phyloP scores from a whole-genome alignment of 768 basidiomycete genomes.

The Dendrothele bispora region DNA sequence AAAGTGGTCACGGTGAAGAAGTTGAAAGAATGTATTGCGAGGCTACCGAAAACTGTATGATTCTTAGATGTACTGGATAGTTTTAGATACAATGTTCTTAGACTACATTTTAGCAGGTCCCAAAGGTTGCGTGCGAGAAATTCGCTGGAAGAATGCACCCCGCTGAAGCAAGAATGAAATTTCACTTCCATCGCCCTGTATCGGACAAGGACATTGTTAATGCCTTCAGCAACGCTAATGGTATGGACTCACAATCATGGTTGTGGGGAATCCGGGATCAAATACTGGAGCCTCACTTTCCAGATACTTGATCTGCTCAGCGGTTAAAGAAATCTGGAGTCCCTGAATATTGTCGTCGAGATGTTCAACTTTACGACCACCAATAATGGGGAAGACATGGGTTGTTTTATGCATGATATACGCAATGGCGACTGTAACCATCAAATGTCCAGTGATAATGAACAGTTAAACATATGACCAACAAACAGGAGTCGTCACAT shows the following conservation, averaged over 20 bases:
- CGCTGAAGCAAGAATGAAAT: no score
- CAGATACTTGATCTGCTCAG: conserved; percentile 32
- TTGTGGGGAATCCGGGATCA: conserved; percentile 33
- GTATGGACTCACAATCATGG: no score
- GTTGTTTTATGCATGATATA: conserved; percentile 13
- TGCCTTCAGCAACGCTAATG: no score
- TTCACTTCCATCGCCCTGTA: no score
- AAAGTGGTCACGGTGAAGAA: conserved; percentile 32
- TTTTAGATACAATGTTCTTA: no score
- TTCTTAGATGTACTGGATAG: no score
- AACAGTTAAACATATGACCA: background rate
- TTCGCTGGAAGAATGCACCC: no score
- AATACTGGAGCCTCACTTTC: conserved; percentile 33
- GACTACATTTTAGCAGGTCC: no score
- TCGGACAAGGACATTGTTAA: no score
- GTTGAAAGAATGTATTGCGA: conserved; percentile 29
- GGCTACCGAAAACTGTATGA: conserved; percentile 19
- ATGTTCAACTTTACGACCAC: conserved; percentile 35
- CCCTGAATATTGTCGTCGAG: conserved; percentile 37
- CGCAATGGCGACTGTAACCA: conserved; percentile 24
- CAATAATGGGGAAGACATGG: conserved; percentile 1
- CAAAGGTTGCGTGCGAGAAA: no score
- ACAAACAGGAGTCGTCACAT: background rate
- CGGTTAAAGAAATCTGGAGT: conserved; percentile 31
- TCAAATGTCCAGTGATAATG: background rate